Conservation (phyloP, 768 basidiomycete species). For the Butyriboletus loyo region DNA sequence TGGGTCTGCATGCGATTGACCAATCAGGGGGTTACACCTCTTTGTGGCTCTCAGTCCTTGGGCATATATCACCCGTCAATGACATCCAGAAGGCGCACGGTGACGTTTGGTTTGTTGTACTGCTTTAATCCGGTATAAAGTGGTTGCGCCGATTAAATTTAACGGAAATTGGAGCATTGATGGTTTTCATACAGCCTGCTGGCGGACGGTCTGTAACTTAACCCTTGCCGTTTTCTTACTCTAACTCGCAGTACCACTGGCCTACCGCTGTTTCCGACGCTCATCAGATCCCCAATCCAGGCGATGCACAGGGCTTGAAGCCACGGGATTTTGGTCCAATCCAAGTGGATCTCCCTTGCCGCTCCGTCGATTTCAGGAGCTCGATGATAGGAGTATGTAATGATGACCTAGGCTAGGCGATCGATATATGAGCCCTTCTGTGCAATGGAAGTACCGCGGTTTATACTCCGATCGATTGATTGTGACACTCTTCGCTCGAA, state of each 20-base stretch:
- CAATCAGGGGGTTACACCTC: background rate
- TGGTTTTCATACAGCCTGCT: conserved; percentile 11
- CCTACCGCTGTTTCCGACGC: background rate
- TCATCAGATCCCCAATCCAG: too few species aligned
- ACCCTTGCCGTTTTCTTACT: conserved; percentile 7
- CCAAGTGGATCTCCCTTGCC: background rate
- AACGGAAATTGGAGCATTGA: conserved; percentile 24
- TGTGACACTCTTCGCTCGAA: too few species aligned
- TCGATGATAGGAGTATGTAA: background rate
- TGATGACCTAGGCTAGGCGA: conserved; percentile 7
- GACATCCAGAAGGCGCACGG: conserved; percentile 6
- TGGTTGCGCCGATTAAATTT: conserved; percentile 22
- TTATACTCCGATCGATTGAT: background rate
- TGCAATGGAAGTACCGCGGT: conserved; percentile 13
- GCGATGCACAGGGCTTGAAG: background rate
- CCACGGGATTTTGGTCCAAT: background rate
- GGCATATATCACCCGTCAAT: background rate
- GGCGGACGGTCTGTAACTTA: background rate
- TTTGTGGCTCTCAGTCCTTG: background rate
- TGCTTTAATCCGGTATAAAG: conserved; percentile 7
- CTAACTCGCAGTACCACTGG: background rate
- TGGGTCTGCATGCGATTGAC: background rate
- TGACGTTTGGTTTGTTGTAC: conserved; percentile 10
- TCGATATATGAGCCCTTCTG: conserved; percentile 13
- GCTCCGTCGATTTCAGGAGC: background rate